phyloP scores from a whole-genome alignment of 2,329 filamentous ascomycete species.

The Pseudogymnoascus sp. region DNA sequence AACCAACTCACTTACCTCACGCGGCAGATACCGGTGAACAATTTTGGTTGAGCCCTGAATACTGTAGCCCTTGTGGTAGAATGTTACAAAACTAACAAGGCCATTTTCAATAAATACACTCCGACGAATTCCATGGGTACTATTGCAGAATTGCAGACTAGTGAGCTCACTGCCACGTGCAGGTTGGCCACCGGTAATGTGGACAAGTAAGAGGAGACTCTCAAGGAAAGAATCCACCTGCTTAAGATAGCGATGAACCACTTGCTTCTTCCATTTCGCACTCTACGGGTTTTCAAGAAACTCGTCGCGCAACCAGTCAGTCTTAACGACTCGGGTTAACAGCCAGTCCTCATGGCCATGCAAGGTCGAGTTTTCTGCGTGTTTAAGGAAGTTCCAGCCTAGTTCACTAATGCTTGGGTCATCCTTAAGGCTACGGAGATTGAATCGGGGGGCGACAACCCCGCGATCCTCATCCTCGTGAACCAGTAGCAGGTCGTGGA shows the following conservation, averaged over 20 bases:
- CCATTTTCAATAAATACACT: neutral
- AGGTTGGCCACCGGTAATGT: neutral
- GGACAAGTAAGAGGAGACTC: neutral
- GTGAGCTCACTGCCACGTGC: constrained; percentile 10
- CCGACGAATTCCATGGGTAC: neutral
- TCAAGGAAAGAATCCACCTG: constrained; percentile 1
- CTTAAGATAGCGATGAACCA: too few species aligned
- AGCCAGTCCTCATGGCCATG: neutral
- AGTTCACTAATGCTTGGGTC: constrained; percentile 32
- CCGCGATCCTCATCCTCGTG: constrained; percentile 7
- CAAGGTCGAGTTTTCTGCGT: neutral
- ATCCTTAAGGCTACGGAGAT: constrained; percentile 12
- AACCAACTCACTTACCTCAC: constrained; percentile 20
- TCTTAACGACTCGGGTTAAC: neutral
- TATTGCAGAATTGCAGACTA: constrained; percentile 11
- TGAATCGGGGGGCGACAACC: neutral
- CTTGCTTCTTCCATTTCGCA: neutral
- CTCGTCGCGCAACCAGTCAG: neutral
- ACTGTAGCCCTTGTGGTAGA: constrained; percentile 17
- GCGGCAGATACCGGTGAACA: constrained; percentile 22
- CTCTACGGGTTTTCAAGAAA: neutral
- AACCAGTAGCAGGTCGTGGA: constrained; percentile 59
- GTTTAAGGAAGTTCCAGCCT: neutral
- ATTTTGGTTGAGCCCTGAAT: constrained; percentile 16
- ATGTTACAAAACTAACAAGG: constrained; percentile 17